phyloP scores from a whole-genome alignment of 495 filamentous ascomycete species.

The Penicillium mononematosum region DNA sequence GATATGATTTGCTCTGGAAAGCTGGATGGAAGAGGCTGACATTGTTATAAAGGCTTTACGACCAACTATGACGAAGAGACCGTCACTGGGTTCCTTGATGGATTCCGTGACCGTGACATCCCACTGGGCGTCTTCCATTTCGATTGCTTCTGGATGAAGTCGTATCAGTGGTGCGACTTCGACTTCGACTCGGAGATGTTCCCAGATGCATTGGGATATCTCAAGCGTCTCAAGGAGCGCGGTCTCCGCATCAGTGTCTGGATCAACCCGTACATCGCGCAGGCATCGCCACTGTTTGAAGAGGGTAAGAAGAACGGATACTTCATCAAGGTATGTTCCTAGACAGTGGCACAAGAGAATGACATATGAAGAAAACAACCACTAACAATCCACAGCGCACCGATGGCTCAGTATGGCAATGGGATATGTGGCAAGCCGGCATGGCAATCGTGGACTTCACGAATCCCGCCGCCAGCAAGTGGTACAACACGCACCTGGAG shows the following conservation, averaged over 20 bases:
- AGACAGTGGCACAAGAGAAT: background rate
- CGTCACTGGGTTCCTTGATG: slow-evolving; percentile 64
- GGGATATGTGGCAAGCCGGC: slow-evolving; percentile 72
- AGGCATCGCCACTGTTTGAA: slow-evolving; percentile 63
- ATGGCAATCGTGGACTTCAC: slow-evolving; percentile 76
- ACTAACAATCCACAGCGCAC: slow-evolving; percentile 38
- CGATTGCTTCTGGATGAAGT: slow-evolving; percentile 66
- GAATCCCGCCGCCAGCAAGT: slow-evolving; percentile 62
- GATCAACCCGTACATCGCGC: slow-evolving; percentile 71
- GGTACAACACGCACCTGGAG: slow-evolving; percentile 59
- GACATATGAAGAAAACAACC: background rate
- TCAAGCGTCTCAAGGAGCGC: slow-evolving; percentile 60
- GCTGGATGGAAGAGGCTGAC: background rate
- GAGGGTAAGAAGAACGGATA: slow-evolving; percentile 66
- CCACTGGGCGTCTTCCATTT: slow-evolving; percentile 72
- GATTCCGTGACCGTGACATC: slow-evolving; percentile 63
- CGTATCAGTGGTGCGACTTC: slow-evolving; percentile 74
- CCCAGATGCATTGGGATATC: slow-evolving; percentile 62
- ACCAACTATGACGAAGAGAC: slow-evolving; percentile 69
- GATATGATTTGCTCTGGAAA: background rate
- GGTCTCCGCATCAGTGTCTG: slow-evolving; percentile 66
- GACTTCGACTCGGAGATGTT: slow-evolving; percentile 67
- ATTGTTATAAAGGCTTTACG: slow-evolving; percentile 50
- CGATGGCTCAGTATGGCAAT: slow-evolving; percentile 70
- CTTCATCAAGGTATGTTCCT: slow-evolving; percentile 52